Evolutionary conservation across 257 asterid genomes (phyloP).

Genomic region (Euphrasia confusa): DNA sequence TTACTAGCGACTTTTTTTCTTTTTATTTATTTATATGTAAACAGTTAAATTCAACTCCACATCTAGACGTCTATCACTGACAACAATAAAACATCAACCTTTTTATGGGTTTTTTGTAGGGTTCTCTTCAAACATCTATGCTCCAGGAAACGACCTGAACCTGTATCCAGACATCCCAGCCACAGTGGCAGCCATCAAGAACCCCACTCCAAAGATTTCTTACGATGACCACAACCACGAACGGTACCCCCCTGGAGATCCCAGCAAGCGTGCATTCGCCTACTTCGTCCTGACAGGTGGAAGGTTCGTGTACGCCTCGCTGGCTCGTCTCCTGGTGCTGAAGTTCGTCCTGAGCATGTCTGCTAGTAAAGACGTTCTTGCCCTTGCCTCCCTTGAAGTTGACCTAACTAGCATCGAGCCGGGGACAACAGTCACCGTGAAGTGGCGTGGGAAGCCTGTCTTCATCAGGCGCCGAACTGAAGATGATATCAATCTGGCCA

Average conservation of each 20-base stretch:
- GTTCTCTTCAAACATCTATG: slow-evolving; percentile 47
- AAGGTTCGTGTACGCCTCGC: slow-evolving; percentile 84
- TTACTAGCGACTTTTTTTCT: background rate
- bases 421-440: slow-evolving; percentile 86
- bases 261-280: slow-evolving; percentile 89
- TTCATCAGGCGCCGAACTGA: slow-evolving; percentile 84
- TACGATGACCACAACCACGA: slow-evolving; percentile 84
- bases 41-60: background rate
- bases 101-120: slow-evolving; percentile 40
- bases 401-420: slow-evolving; percentile 87
- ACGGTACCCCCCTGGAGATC: slow-evolving; percentile 85
- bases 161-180: slow-evolving; percentile 49
- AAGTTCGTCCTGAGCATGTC: slow-evolving; percentile 93
- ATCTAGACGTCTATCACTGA: background rate
- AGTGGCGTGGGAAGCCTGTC: slow-evolving; percentile 99
- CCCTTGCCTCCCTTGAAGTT: slow-evolving; percentile 88
- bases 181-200: slow-evolving; percentile 78
- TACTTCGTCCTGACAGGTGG: slow-evolving; percentile 91
- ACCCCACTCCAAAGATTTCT: slow-evolving; percentile 68
- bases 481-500: slow-evolving; percentile 73
- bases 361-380: slow-evolving; percentile 93
- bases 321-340: slow-evolving; percentile 85
- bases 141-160: slow-evolving; percentile 42
- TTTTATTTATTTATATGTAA: background rate
- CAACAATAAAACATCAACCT: background rate